A percentile compares a stretch with the other conserved stretches of the same genome.
Evolutionary conservation across 257 asterid genomes (phyloP).

Genomic region (Vinca minor): DNA sequence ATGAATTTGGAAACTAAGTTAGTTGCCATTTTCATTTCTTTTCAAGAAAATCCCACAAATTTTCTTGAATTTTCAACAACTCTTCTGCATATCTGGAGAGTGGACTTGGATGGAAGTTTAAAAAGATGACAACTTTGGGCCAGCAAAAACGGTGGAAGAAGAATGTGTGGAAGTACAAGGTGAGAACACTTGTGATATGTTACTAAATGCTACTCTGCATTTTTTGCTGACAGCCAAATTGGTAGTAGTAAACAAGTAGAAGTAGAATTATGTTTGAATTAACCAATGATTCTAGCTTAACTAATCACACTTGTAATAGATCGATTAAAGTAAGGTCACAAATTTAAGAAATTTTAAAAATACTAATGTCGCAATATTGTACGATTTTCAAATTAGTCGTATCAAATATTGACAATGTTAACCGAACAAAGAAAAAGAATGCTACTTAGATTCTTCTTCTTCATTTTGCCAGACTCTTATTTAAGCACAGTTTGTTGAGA

Average conservation of each 20-base stretch:
- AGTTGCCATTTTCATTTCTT: slow-evolving; percentile 36
- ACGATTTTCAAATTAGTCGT: too few species aligned
- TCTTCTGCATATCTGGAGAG: slow-evolving; percentile 21
- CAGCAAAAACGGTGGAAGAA: slow-evolving; percentile 30
- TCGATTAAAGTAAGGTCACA: too few species aligned
- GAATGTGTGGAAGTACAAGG: slow-evolving; percentile 16
- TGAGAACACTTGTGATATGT: slow-evolving; percentile 14
- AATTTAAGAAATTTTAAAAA: too few species aligned
- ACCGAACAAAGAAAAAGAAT: too few species aligned
- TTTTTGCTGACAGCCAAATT: slow-evolving; percentile 23
- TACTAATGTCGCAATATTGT: too few species aligned
- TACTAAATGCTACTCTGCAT: slow-evolving; percentile 22
- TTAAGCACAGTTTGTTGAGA: neutral
- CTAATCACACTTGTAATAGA: too few species aligned
- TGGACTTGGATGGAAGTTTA: too few species aligned
- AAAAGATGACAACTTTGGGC: neutral
- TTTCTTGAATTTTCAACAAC: neutral
- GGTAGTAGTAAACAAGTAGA: neutral
- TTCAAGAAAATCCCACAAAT: neutral
- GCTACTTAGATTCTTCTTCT: slow-evolving; percentile 23
- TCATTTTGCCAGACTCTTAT: slow-evolving; percentile 5
- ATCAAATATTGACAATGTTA: too few species aligned
- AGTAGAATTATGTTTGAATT: too few species aligned
- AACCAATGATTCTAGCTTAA: too few species aligned
- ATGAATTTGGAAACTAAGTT: slow-evolving; percentile 34